Conservation (phyloP, 2,329 filamentous ascomycete genomes). For the Cytospora piceae region DNA sequence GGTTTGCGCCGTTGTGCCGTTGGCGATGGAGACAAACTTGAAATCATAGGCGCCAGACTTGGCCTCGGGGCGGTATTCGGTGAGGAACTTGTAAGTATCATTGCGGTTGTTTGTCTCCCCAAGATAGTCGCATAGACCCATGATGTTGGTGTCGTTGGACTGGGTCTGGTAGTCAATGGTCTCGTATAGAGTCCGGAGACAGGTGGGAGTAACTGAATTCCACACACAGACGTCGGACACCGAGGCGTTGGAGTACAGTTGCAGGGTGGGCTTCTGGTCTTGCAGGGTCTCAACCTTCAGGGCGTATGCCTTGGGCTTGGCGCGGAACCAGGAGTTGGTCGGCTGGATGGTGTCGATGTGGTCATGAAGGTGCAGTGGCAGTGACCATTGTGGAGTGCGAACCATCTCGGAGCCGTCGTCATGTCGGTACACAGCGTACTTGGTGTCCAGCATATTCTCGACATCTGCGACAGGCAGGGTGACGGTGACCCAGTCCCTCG, state of each 20-base stretch:
- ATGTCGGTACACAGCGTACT: slow-evolving; percentile 52
- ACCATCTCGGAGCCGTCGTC: slow-evolving; percentile 55
- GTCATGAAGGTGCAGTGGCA: slow-evolving; percentile 45
- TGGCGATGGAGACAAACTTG: slow-evolving; percentile 40
- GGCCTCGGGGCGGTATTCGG: slow-evolving; percentile 43
- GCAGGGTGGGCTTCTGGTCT: slow-evolving; percentile 36
- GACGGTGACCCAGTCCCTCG: slow-evolving; percentile 52
- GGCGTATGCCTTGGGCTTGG: slow-evolving; percentile 39
- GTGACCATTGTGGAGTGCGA: slow-evolving; percentile 60
- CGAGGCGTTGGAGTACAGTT: slow-evolving; percentile 41
- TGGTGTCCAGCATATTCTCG: slow-evolving; percentile 51
- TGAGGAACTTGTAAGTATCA: slow-evolving; percentile 42
- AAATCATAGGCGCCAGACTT: slow-evolving; percentile 40
- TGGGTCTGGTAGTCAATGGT: slow-evolving; percentile 55
- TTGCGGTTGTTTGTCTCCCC: slow-evolving; percentile 52
- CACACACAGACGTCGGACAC: slow-evolving; percentile 49
- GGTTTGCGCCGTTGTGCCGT: slow-evolving; percentile 38
- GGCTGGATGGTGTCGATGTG: slow-evolving; percentile 54
- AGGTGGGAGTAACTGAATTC: slow-evolving; percentile 50
- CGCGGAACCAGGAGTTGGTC: slow-evolving; percentile 53
- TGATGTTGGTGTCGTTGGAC: slow-evolving; percentile 44
- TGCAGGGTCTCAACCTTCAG: slow-evolving; percentile 39
- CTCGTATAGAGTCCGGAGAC: slow-evolving; percentile 50
- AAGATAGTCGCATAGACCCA: slow-evolving; percentile 53
- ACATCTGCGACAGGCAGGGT: slow-evolving; percentile 50